Evolutionary conservation across 768 basidiomycete species (phyloP).

Genomic region (Trametes meyenii): DNA sequence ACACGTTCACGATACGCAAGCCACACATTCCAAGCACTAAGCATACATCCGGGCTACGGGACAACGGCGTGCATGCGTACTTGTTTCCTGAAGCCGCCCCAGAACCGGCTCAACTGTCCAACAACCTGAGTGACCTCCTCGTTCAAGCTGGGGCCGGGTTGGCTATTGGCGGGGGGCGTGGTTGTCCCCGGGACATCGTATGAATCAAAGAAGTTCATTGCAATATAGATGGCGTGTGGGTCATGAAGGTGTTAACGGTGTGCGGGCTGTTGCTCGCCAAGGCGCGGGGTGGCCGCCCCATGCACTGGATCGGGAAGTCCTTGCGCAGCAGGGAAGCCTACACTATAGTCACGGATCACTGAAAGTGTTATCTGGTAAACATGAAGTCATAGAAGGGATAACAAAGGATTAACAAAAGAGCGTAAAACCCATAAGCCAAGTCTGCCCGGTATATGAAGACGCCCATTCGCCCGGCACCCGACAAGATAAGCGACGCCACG

Average conservation of each 20-base stretch:
- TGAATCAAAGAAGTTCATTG: conserved; percentile 77
- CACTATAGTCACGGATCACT: no score
- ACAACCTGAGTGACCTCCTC: conserved; percentile 90
- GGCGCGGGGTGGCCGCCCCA: no score
- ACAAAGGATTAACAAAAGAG: neutral
- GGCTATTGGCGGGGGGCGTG: conserved; percentile 48
- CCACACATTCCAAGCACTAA: neutral
- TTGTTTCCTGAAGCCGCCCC: conserved; percentile 92
- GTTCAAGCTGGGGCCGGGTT: conserved; percentile 63
- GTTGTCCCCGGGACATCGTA: conserved; percentile 57
- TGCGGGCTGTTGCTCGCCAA: no score
- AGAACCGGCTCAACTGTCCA: conserved; percentile 83
- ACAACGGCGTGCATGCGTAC: conserved; percentile 41
- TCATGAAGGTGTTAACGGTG: conserved; percentile 10
- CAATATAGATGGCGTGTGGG: neutral
- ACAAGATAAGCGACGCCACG: conserved; percentile 14
- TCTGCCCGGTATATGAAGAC: neutral
- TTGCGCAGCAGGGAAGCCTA: neutral
- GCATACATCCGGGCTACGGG: neutral
- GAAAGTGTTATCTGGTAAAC: no score
- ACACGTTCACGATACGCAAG: neutral
- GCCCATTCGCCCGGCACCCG: neutral
- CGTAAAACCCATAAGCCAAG: neutral
- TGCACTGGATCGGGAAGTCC: neutral
- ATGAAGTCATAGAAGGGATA: neutral